Evolutionary conservation across 202 grass and related monocot species (phyloP).

Genomic region (Carex arenaria): DNA sequence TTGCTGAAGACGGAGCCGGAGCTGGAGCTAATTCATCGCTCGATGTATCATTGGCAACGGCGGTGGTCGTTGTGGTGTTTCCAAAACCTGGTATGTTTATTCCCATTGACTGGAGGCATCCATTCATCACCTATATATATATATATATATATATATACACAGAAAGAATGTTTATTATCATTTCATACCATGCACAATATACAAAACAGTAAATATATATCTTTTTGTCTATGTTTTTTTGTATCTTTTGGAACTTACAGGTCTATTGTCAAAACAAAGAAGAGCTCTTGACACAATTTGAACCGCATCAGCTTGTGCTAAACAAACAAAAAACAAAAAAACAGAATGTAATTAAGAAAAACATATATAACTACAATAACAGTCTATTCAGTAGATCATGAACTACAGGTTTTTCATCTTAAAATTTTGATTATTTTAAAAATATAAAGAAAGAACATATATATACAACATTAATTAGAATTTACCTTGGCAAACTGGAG

Average conservation of each 20-base stretch:
- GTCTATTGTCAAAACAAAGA: slow-evolving; percentile 83
- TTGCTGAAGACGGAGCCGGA: not conserved
- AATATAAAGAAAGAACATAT: not conserved
- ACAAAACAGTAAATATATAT: not conserved
- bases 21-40: not conserved
- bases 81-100: slow-evolving; percentile 32
- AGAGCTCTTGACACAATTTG: slow-evolving; percentile 73
- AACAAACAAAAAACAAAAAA: not conserved
- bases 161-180: not conserved
- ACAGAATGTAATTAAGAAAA: not conserved
- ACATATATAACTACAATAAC: no score
- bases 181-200: slow-evolving; percentile 1
- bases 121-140: slow-evolving; percentile 51
- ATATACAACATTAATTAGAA: not conserved
- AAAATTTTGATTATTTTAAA: no score
- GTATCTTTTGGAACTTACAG: slow-evolving; percentile 23
- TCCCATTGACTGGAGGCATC: slow-evolving; percentile 61
- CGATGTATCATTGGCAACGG: not conserved
- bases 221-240: not conserved
- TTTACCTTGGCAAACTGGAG: slow-evolving; percentile 49
- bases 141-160: no score
- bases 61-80: not conserved
- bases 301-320: slow-evolving; percentile 48
- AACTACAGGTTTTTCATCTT: no score
- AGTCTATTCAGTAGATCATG: no score